Conservation (phyloP, 1,284 basidiomycete genomes). For the Marasmius fiardii region DNA sequence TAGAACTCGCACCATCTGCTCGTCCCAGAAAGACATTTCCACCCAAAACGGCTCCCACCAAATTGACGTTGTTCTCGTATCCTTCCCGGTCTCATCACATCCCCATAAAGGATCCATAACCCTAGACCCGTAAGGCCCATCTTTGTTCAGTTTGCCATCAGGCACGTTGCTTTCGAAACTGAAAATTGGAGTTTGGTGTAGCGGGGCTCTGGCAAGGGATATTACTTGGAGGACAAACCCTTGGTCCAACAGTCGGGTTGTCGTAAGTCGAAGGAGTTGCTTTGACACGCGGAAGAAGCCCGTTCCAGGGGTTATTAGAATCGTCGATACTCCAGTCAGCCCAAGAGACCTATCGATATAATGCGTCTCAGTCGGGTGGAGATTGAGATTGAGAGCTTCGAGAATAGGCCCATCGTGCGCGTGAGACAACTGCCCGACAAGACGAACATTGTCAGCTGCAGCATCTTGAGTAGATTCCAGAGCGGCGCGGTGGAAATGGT, state of each 20-base stretch:
- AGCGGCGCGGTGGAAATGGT: slow-evolving; percentile 76
- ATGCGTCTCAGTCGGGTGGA: slow-evolving; percentile 93
- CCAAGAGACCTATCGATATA: slow-evolving; percentile 95
- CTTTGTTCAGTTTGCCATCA: slow-evolving; percentile 36
- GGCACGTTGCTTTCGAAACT: slow-evolving; percentile 68
- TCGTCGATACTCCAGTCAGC: slow-evolving; percentile 84
- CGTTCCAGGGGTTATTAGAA: slow-evolving; percentile 91
- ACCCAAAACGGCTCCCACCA: slow-evolving; percentile 91
- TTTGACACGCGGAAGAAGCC: slow-evolving; percentile 94
- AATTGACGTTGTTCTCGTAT: slow-evolving; percentile 51
- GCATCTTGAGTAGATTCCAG: slow-evolving; percentile 34
- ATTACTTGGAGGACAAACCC: slow-evolving; percentile 91
- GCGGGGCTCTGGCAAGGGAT: slow-evolving; percentile 87
- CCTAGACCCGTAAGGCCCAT: slow-evolving; percentile 45
- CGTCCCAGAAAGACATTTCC: slow-evolving; percentile 79
- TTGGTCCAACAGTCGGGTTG: slow-evolving; percentile 94
- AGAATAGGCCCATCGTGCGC: slow-evolving; percentile 95
- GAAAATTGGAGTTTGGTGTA: slow-evolving; percentile 91
- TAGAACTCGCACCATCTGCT: slow-evolving; percentile 49
- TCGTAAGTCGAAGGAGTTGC: slow-evolving; percentile 86
- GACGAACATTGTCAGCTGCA: slow-evolving; percentile 53
- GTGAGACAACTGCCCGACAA: slow-evolving; percentile 77
- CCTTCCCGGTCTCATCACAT: slow-evolving; percentile 46
- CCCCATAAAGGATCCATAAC: slow-evolving; percentile 81
- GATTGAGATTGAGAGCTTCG: slow-evolving; percentile 90